These are phyloP conservation scores for Tolypocladium inflatum DNA, from an alignment of 2,329 filamentous ascomycete species.

Conservation along the genomic window DNA sequence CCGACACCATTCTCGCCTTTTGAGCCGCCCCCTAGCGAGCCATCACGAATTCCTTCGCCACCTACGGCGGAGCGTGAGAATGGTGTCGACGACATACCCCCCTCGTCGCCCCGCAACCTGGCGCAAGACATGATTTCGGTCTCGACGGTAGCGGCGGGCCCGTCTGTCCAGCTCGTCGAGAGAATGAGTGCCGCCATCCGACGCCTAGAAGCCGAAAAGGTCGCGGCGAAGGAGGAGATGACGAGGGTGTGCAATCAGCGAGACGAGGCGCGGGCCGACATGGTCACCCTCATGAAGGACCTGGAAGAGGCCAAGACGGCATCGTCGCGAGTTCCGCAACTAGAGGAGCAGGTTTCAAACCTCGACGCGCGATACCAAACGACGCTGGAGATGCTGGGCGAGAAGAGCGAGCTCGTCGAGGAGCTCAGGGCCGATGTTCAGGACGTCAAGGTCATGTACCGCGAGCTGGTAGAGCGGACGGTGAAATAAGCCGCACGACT, in stretches of 20 bases:
- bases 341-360: conserved; percentile 59
- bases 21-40: conserved; percentile 25
- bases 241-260: conserved; percentile 71
- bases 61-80: conserved; percentile 38
- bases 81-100: conserved; percentile 33
- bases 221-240: conserved; percentile 79
- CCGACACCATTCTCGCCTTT: conserved; percentile 37
- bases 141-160: conserved; percentile 82
- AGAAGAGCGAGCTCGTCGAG: conserved; percentile 93
- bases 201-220: conserved; percentile 83
- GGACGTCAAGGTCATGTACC: conserved; percentile 94
- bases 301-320: conserved; percentile 59
- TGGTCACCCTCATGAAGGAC: conserved; percentile 85
- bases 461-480: conserved; percentile 80
- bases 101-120: conserved; percentile 56
- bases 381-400: conserved; percentile 86
- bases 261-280: conserved; percentile 84
- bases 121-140: conserved; percentile 80
- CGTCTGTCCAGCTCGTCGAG: conserved; percentile 90
- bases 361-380: conserved; percentile 78
- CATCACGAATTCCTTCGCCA: conserved; percentile 25
- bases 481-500: conserved; percentile 40
- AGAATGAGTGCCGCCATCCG: conserved; percentile 91
- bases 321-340: conserved; percentile 47
- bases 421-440: conserved; percentile 81